These are phyloP conservation scores for Rutstroemia sydowiana DNA, from an alignment of 2,329 filamentous ascomycete genomes.

Conservation along the genomic window DNA sequence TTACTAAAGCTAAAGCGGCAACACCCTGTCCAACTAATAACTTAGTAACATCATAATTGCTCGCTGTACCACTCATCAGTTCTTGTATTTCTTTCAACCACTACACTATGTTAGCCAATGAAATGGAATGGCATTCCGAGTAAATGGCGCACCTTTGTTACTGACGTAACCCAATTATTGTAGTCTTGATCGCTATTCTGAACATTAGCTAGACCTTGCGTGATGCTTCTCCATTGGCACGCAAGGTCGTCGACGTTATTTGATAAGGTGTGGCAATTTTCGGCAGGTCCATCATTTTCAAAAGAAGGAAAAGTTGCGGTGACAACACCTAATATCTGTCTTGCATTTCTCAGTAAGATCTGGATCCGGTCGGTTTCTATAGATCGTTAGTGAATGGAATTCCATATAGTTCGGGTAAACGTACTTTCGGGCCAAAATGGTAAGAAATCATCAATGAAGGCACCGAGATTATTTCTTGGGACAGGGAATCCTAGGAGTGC, in stretches of 20 bases:
- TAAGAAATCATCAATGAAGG: conserved; percentile 74
- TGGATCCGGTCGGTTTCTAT: conserved; percentile 49
- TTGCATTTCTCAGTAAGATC: conserved; percentile 69
- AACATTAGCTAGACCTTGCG: conserved; percentile 15
- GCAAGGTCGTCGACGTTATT: conserved; percentile 48
- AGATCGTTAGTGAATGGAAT: conserved; percentile 13
- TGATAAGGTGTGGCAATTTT: conserved; percentile 18
- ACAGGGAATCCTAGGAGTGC: conserved; percentile 81
- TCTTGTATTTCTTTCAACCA: conserved; percentile 49
- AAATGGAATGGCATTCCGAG: background rate
- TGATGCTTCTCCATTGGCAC: conserved; percentile 57
- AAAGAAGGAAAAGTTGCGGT: conserved; percentile 62
- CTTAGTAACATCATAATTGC: conserved; percentile 73
- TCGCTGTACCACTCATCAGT: conserved; percentile 81
- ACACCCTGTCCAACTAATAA: conserved; percentile 43
- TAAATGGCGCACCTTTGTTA: conserved; percentile 34
- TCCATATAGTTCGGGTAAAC: conserved; percentile 14
- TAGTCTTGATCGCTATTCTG: conserved; percentile 26
- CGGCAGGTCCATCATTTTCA: conserved; percentile 25
- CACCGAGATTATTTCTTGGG: conserved; percentile 82
- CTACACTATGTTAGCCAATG: conserved; percentile 21
- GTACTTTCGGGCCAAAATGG: conserved; percentile 65
- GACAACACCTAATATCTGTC: conserved; percentile 72
- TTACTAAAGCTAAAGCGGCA: conserved; percentile 30
- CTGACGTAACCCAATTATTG: conserved; percentile 36